Evolutionary conservation across 2,329 filamentous ascomycete species (phyloP), one percentile per base, ranked within the genome.

Genomic region (Xylaria sp.): DNA sequence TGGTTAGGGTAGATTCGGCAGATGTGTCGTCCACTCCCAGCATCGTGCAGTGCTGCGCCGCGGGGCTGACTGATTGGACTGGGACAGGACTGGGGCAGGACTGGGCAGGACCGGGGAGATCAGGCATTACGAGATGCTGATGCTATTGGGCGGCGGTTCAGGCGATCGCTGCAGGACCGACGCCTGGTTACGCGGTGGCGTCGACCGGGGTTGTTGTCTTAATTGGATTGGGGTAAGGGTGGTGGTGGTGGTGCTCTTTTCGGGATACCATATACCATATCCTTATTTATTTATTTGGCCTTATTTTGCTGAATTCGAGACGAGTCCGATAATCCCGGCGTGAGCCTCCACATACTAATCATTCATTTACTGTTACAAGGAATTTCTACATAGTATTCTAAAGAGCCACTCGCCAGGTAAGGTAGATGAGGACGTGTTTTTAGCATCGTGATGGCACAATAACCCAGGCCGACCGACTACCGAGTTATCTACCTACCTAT

Each of bases 1-100:
- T 64, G 39, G 61, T 56, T 65, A 70, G 58, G 24, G 55, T 24
- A 59, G 53, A 65, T 68, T 70, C 68, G 68, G 68, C 68, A 70
- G 68, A 70, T 70, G 68, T 70, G 30, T 68, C 50, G 55, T 45
- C 53, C 59, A 60, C 65, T 53, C 50, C 50, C 12, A n/a, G 47
- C 7, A 19, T 17, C 5, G 24, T 32, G 27, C 24, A 9, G 50
- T 65, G 47, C 50, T 21, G 24, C 6, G 53, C 21, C 64, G 60
- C 53, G 24, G 42, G 45, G 27, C 48, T n/a, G 57, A 50, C 48
- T 60, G 56, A 69, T 67, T 69, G 67, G 67, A 39, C 24, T 60
- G 59, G 14, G 50, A 17, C 24, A 4, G 24, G 24, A 27, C 24
- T 27, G 24, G 24, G 24, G 2, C 24, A 27, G 24, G 24, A 27